Evolutionary conservation across 148 eudicot species (phyloP).

Genomic region (Suaeda aralocaspica): DNA sequence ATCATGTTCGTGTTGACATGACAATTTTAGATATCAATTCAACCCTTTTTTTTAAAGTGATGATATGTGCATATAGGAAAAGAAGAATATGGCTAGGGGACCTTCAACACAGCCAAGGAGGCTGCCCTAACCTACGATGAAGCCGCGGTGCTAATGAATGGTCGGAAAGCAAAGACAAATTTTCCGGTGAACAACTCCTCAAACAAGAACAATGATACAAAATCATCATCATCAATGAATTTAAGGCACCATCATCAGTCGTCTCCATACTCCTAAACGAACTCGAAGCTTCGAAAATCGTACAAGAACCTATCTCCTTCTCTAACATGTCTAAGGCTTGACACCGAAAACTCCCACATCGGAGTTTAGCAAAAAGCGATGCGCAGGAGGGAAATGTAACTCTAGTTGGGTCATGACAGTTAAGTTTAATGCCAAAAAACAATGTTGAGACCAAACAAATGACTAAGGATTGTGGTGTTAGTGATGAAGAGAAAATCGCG

Average conservation of each 20-base stretch:
- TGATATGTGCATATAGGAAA: constrained; percentile 31
- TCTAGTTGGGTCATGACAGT: constrained; percentile 57
- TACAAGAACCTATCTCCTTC: constrained; percentile 39
- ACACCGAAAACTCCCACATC: constrained; percentile 45
- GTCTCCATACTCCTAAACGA: constrained; percentile 24
- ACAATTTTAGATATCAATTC: too few relatives aligned
- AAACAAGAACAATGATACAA: neutral
- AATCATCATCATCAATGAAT: too few relatives aligned
- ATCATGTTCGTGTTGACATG: too few relatives aligned
- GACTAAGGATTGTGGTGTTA: constrained; percentile 19
- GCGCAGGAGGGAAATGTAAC: constrained; percentile 32
- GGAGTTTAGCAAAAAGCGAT: constrained; percentile 55
- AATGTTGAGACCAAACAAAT: neutral
- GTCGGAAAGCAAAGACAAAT: constrained; percentile 51
- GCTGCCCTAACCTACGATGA: constrained; percentile 57
- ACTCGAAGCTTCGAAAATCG: constrained; percentile 43
- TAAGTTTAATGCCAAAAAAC: constrained; percentile 27
- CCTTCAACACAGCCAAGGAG: constrained; percentile 55
- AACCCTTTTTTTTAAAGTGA: too few relatives aligned
- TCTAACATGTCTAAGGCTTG: constrained; percentile 50
- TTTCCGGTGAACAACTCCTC: constrained; percentile 30
- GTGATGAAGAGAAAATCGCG: constrained; percentile 57
- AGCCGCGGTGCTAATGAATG: constrained; percentile 46
- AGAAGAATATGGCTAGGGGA: constrained; percentile 58
- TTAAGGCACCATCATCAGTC: neutral